Base-by-base conservation (phyloP, 2,329 filamentous ascomycete species). In the Curvularia lunata region DNA sequence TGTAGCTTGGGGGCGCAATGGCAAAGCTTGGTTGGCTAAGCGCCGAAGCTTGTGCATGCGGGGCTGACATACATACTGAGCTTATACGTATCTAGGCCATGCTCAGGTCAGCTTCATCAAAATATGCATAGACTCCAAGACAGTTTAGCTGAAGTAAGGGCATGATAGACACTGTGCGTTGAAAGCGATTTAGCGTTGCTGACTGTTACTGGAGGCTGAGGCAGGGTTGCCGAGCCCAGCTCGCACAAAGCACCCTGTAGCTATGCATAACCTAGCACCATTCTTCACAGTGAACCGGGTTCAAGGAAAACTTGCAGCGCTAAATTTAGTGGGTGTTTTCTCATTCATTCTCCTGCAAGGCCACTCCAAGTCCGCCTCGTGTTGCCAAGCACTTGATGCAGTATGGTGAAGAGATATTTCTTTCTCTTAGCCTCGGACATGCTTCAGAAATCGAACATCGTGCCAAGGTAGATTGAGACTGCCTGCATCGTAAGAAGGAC, bases 381-480 rank as follows among this genome's bases (percentile, higher is more conserved):
- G n/a, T 42, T 4, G 42, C 54, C 16, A 57, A 41, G 54, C 67
- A 69, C n/a, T 53, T 25, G 25, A 61, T 55, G 51, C 67, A 69
- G 41, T 55, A 28, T 1, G 65, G 64, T 23, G 67, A 63, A 48
- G 37, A 59, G 8, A 67, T 54, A 42, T 54, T 58, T 52, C 61
- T 69, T 47, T 68, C 61, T 60, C 62, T 66, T 10, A 62, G 30
- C 30, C 59, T 45, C 23, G 64, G 61, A 49, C 67, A 69, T 1
- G 47, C 21, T 5, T 40, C 25, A 9, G 56, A 38, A 9, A 42
- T 58, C 4, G 60, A 40, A 13, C 54, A 58, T 13, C 64, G 62
- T 28, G 53, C 52, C 1, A 34, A 5, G n/a, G 16, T 8, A 53
- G 38, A 27, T 13, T 47, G 10, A 3, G 21, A 6, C 42, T 34